These are phyloP conservation scores for Laetiporus sulphureus DNA, from an alignment of 1,284 basidiomycete species.

Conservation along the genomic window DNA sequence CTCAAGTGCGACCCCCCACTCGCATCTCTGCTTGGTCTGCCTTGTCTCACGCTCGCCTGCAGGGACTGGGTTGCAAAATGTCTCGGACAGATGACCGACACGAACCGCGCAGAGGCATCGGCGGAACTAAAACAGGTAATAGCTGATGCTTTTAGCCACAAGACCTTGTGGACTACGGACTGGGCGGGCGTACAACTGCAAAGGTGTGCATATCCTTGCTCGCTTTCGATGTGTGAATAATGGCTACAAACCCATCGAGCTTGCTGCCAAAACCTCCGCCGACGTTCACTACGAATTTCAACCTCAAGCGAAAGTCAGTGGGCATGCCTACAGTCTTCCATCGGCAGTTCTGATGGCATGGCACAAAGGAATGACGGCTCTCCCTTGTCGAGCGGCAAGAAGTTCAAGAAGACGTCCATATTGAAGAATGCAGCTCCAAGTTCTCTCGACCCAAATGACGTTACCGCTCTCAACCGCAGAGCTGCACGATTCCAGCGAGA, in stretches of 20 bases:
- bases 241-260: slow-evolving; percentile 39
- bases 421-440: slow-evolving; percentile 15
- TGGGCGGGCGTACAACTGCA: slow-evolving; percentile 79
- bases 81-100: slow-evolving; percentile 74
- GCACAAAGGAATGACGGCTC: slow-evolving; percentile 13
- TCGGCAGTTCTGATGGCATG: neutral
- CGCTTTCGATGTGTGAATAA: slow-evolving; percentile 9
- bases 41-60: slow-evolving; percentile 2
- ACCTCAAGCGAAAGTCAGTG: slow-evolving; percentile 56
- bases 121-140: slow-evolving; percentile 84
- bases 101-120: slow-evolving; percentile 69
- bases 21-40: too few relatives aligned
- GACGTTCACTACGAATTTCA: slow-evolving; percentile 35
- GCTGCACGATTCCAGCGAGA: slow-evolving; percentile 77
- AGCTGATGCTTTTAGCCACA: slow-evolving; percentile 70
- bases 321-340: neutral
- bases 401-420: slow-evolving; percentile 53
- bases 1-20: slow-evolving; percentile 35
- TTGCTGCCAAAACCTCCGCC: slow-evolving; percentile 56
- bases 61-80: slow-evolving; percentile 85
- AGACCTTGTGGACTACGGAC: slow-evolving; percentile 84
- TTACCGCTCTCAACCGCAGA: slow-evolving; percentile 59
- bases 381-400: slow-evolving; percentile 56
- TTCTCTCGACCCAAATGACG: slow-evolving; percentile 52
- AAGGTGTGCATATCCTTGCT: slow-evolving; percentile 41